A percentile compares a stretch with the other conserved stretches of the same genome.
phyloP scores from a whole-genome alignment of 352 stramenopile genomes.

The Aphanomyces euteiches region DNA sequence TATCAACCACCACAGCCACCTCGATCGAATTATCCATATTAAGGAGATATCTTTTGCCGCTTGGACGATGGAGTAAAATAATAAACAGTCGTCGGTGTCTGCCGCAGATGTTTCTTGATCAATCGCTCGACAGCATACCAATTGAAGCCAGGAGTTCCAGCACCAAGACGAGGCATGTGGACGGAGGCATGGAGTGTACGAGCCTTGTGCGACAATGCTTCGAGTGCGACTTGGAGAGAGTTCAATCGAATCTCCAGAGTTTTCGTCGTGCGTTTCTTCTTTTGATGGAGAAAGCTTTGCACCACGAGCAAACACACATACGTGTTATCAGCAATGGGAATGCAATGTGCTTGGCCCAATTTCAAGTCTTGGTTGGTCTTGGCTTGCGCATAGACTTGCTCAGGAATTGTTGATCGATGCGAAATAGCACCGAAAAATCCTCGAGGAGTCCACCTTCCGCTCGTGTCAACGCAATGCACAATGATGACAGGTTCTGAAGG shows the following conservation, averaged over 20 bases:
- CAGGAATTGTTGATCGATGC: constrained; percentile 44
- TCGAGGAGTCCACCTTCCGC: constrained; percentile 60
- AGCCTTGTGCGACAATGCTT: constrained; percentile 41
- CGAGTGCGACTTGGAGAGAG: constrained; percentile 50
- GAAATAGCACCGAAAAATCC: constrained; percentile 72
- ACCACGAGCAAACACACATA: constrained; percentile 72
- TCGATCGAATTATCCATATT: constrained; percentile 16
- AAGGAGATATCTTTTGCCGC: constrained; percentile 2
- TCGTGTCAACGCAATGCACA: constrained; percentile 75
- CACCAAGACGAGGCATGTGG: constrained; percentile 74
- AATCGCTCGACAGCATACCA: constrained; percentile 80
- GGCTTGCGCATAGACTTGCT: constrained; percentile 61
- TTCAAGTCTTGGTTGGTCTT: constrained; percentile 60
- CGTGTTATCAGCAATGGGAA: constrained; percentile 39
- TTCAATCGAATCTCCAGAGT: constrained; percentile 66
- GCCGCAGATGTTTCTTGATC: constrained; percentile 57
- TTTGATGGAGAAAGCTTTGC: constrained; percentile 44
- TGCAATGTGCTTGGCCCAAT: constrained; percentile 64
- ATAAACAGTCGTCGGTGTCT: constrained; percentile 59
- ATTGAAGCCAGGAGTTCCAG: constrained; percentile 71
- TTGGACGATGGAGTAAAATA: constrained; percentile 41
- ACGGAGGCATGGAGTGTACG: constrained; percentile 45
- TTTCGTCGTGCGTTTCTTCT: constrained; percentile 42
- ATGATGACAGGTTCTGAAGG: constrained; percentile 41
- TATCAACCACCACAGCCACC: constrained; percentile 27